A percentile compares a stretch with the other conserved stretches of the same genome.
phyloP scores from a whole-genome alignment of 2,329 filamentous ascomycete species.

The Fusarium napiforme region DNA sequence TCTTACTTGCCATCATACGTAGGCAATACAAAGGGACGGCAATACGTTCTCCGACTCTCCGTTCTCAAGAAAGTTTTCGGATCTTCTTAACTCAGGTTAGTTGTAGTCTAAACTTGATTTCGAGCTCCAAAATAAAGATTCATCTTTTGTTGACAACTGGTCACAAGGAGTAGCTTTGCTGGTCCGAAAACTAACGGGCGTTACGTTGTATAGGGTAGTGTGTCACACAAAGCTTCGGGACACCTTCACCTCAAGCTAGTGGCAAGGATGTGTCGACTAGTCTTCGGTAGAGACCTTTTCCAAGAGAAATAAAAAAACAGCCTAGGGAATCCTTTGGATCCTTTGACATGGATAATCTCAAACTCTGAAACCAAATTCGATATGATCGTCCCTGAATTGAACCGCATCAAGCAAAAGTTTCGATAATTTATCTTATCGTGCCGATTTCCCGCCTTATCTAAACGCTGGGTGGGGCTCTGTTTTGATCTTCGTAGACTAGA shows the following conservation, averaged over 20 bases:
- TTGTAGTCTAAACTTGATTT: background rate
- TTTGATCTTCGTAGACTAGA: background rate
- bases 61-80: accelerated
- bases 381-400: background rate
- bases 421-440: background rate
- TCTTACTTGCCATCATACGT: accelerated
- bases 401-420: background rate
- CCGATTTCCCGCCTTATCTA: slow-evolving; percentile 11
- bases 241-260: background rate
- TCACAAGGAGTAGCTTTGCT: background rate
- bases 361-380: background rate
- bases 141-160: no score
- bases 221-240: background rate
- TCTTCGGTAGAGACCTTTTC: background rate
- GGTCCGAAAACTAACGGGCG: background rate
- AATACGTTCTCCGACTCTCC: background rate
- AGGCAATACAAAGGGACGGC: accelerated
- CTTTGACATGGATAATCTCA: background rate
- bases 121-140: background rate
- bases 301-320: background rate
- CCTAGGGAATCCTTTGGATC: background rate
- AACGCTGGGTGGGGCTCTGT: background rate
- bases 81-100: accelerated
- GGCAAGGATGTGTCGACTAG: background rate
- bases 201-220: background rate